Percentiles rank a stretch among this genome's conserved stretches.
phyloP scores from a whole-genome alignment of 305 asterid species.

The Ajuga reptans region DNA sequence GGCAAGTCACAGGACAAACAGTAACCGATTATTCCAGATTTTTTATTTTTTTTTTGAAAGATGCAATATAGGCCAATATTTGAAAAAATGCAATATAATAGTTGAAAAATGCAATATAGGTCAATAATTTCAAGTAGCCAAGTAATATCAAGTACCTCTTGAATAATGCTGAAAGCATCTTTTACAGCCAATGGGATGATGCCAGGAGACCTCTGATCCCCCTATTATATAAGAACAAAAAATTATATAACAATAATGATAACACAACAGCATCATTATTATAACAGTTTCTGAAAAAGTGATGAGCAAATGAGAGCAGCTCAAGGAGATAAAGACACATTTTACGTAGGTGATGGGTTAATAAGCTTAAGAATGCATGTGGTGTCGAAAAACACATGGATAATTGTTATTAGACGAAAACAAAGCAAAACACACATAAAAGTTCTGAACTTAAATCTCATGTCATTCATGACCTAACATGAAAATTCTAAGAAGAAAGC shows the following conservation, averaged over 20 bases:
- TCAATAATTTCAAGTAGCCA: neutral
- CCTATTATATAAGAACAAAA: slow-evolving; percentile 40
- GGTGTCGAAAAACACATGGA: slow-evolving; percentile 7
- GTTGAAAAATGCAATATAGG: slow-evolving; percentile 23
- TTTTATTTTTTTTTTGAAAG: slow-evolving; percentile 24
- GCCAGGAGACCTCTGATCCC: slow-evolving; percentile 99
- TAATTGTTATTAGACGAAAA: slow-evolving; percentile 3
- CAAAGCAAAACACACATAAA: neutral
- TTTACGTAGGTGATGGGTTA: slow-evolving; percentile 5
- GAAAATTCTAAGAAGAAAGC: slow-evolving; percentile 8
- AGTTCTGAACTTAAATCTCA: slow-evolving; percentile 6
- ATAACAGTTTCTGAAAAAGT: slow-evolving; percentile 11
- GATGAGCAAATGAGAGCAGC: slow-evolving; percentile 15
- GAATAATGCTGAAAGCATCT: slow-evolving; percentile 95
- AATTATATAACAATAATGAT: neutral
- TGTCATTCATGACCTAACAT: neutral
- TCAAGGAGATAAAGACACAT: slow-evolving; percentile 14
- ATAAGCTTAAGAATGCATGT: slow-evolving; percentile 5
- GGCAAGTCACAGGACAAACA: slow-evolving; percentile 29
- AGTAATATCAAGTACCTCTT: slow-evolving; percentile 67
- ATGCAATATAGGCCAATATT: slow-evolving; percentile 20
- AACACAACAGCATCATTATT: neutral
- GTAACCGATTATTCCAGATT: slow-evolving; percentile 13
- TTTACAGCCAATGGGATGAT: slow-evolving; percentile 94
- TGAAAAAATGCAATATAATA: too few relatives aligned